Evolutionary conservation across 225 moss, liverwort and hornwort species (phyloP), one percentile per base, ranked within the genome.

Genomic region (Antitrichia curtipendula): DNA sequence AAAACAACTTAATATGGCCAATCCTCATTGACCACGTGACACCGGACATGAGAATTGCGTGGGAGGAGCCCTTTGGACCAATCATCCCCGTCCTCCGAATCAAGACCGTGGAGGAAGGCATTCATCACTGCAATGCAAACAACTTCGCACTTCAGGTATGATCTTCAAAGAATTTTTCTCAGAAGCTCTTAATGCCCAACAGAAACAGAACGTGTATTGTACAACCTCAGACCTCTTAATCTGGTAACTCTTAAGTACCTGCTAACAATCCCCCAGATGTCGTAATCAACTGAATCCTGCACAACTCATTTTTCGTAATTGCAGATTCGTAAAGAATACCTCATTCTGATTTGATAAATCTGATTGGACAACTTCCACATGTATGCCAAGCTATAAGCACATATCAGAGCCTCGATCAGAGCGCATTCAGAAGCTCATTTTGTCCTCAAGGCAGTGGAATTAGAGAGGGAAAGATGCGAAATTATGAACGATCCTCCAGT

Each of bases 51-150:
- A 87, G 93, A 74, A 92, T 93, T 62, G 93, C 93, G 13, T 93
- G 92, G 93, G 93, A 93, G 88, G 93, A 93, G 74, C 93, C 93
- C 40, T 93, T 93, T 47, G 93, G 93, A 56, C 93, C 92, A 7
- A 88, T 93, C 49, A 90, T 93, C 28, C 93, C 92, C 59, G 93
- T 93, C 36, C 80, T 93, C 76, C 91, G 92, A 78, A 92, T 93
- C 85, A 93, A 93, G 62, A 91, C 90, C 25, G 89, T 90, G 32
- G 93, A 93, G 47, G 93, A 93, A 53, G 93, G 93, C 45, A 93
- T 93, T 64, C 52, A 91, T 34, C 93, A 93, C 82, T 92, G 93
- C 87, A 93, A 93, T 69, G 93, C 93, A 49, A 93, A 92, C 89
- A 93, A 93, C 84, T 93, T 93, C 45, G 93, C 91, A 16, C 93